phyloP scores from a whole-genome alignment of 2,329 filamentous ascomycete genomes.

The Decorospora gaudefroyi region DNA sequence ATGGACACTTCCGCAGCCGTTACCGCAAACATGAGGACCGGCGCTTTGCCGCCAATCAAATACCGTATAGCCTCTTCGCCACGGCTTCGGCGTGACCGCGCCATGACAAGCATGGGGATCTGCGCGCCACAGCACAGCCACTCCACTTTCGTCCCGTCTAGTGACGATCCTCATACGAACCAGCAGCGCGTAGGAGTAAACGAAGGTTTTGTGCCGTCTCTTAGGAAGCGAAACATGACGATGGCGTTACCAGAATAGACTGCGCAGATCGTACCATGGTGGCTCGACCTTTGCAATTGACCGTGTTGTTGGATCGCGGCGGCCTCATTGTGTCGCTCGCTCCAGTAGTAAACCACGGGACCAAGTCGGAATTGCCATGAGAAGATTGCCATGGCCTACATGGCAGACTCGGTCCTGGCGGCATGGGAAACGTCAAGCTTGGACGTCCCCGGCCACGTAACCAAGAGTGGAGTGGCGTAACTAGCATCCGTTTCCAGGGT shows the following conservation, averaged over 20 bases:
- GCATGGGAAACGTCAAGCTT: slow-evolving; percentile 26
- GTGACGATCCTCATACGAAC: slow-evolving; percentile 18
- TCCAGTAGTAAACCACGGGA: not conserved
- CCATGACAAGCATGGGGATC: slow-evolving; percentile 17
- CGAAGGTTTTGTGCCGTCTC: slow-evolving; percentile 13
- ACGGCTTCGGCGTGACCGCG: slow-evolving; percentile 34
- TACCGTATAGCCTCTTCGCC: slow-evolving; percentile 19
- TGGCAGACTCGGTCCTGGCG: slow-evolving; percentile 13
- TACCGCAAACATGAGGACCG: slow-evolving; percentile 14
- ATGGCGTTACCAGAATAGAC: slow-evolving; percentile 10
- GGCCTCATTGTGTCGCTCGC: not conserved
- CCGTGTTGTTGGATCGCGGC: not conserved
- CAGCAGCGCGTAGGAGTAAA: slow-evolving; percentile 5
- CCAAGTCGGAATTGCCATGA: slow-evolving; percentile 10
- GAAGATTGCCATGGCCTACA: slow-evolving; percentile 15
- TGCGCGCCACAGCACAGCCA: slow-evolving; percentile 34
- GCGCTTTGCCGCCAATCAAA: slow-evolving; percentile 19
- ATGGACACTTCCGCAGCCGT: slow-evolving; percentile 20
- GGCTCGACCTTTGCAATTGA: not conserved
- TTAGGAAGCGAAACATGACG: slow-evolving; percentile 10
- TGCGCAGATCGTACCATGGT: slow-evolving; percentile 2
- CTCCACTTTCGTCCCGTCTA: slow-evolving; percentile 12
- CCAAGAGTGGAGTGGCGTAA: slow-evolving; percentile 21
- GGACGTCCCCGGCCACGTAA: slow-evolving; percentile 17
- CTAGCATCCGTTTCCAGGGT: slow-evolving; percentile 15